Evolutionary conservation across 305 asterid genomes (phyloP), one percentile per base, ranked within the genome.

Genomic region (Andrographis paniculata): DNA sequence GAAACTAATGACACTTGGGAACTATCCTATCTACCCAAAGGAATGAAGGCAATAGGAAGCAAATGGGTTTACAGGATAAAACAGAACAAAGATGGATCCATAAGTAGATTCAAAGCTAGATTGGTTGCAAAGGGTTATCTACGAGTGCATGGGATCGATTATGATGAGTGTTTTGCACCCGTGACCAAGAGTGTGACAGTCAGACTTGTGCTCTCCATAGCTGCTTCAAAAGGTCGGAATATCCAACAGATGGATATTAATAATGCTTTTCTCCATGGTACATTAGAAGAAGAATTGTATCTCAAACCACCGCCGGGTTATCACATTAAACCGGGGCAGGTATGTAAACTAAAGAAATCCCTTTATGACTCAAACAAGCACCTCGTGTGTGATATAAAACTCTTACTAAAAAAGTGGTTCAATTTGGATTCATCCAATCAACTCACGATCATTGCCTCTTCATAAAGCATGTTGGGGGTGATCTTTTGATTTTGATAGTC

Each of bases 1-100:
- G 35, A 20, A 14, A 20, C 1, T 3, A 45, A 45, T 22, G 27
- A 20, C 1, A 45, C 14, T 0, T 22, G 50, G 50, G 6, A 13
- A 2, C 16, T 45, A 0, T 4, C 17, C 13, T 1, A 14, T 10
- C 17, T 45, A 2, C 50, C 50, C 3, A 3, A 1, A 14, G 33
- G 33, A 2, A 45, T 20, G 4, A 5, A 9, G 14, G 17, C 30
- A 0, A 45, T 45, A 0, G 33, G 33, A 6, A 20, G 50, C 22
- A 20, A 24, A 4, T 45, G 50, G 50, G n/a, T 45, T 1, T 45
- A 45, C 17, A 45, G n/a, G 11, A 4, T 45, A 2, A 45, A 45
- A 11, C n/a, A 2, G 3, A 20, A 45, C 2, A 6, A 16, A 4
- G 33, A 45, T 45, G 50, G 1, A 0, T 0, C 14, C 1, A 0